These are phyloP conservation scores for Aspergillus jensenii DNA, from an alignment of 2,329 filamentous ascomycete species.

Conservation along the genomic window DNA sequence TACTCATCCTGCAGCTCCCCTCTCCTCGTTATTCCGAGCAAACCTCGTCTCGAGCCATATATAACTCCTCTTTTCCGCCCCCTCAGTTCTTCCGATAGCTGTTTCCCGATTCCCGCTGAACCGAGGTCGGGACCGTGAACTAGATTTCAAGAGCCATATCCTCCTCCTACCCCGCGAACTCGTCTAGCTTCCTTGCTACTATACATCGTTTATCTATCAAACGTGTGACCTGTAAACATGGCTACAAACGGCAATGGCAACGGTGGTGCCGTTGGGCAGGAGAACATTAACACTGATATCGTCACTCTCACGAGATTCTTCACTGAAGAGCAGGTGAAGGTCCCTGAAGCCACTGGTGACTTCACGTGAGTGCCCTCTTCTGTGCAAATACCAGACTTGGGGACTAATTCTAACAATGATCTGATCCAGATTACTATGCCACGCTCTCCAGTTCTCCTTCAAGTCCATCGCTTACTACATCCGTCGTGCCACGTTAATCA, in stretches of 20 bases:
- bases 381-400: background rate
- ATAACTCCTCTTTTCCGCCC: background rate
- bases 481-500: slow-evolving; percentile 89
- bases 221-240: slow-evolving; percentile 30
- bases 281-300: slow-evolving; percentile 94
- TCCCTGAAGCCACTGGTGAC: slow-evolving; percentile 93
- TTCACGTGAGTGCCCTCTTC: slow-evolving; percentile 72
- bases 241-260: slow-evolving; percentile 39
- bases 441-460: slow-evolving; percentile 98
- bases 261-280: slow-evolving; percentile 55
- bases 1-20: slow-evolving; percentile 7
- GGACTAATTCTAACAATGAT: background rate
- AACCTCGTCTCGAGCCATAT: slow-evolving; percentile 4
- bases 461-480: slow-evolving; percentile 99
- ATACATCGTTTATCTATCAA: background rate
- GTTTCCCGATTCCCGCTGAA: slow-evolving; percentile 28
- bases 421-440: slow-evolving; percentile 77
- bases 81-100: background rate
- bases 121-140: slow-evolving; percentile 24
- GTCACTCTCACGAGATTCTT: slow-evolving; percentile 93
- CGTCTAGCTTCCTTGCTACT: slow-evolving; percentile 2
- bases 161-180: slow-evolving; percentile 3
- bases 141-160: background rate
- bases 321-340: slow-evolving; percentile 91
- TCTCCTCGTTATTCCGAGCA: background rate